phyloP scores from a whole-genome alignment of 2,329 filamentous ascomycete genomes.

The Cercospora zeae-maydis region DNA sequence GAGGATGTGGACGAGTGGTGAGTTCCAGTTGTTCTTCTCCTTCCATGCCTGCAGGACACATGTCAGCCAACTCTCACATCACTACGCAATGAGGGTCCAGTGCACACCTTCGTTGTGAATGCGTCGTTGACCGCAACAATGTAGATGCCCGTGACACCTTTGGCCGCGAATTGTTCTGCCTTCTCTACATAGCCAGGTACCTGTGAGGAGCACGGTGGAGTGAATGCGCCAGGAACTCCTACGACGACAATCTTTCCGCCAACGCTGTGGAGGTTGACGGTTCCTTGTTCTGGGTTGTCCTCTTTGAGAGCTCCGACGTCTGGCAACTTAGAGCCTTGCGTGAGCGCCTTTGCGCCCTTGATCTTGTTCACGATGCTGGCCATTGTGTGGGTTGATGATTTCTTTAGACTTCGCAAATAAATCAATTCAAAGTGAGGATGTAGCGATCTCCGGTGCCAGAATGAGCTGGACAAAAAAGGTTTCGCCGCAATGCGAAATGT shows the following conservation, averaged over 20 bases:
- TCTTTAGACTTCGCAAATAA: not conserved
- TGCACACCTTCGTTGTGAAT: conserved; percentile 21
- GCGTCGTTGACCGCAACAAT: conserved; percentile 31
- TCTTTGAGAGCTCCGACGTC: conserved; percentile 25
- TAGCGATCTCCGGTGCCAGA: not conserved
- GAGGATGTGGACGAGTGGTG: conserved; percentile 28
- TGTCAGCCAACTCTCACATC: not conserved
- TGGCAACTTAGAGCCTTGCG: conserved; percentile 26
- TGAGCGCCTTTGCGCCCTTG: conserved; percentile 24
- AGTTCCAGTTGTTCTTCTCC: conserved; percentile 26
- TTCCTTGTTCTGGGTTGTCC: conserved; percentile 27
- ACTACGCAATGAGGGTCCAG: not conserved
- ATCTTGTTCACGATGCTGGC: conserved; percentile 25
- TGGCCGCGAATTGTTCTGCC: conserved; percentile 28
- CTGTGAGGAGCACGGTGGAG: conserved; percentile 30
- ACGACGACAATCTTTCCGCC: conserved; percentile 29
- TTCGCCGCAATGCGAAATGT: not conserved
- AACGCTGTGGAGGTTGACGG: conserved; percentile 26
- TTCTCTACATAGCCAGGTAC: conserved; percentile 30
- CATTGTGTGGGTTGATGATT: conserved; percentile 7
- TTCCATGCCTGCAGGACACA: conserved; percentile 24
- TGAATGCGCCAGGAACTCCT: conserved; percentile 30
- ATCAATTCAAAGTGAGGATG: not conserved
- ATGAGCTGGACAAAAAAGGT: not conserved
- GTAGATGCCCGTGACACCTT: conserved; percentile 31